Base-by-base conservation (phyloP, 2,329 filamentous ascomycete genomes). In the Myrmaecium sp. region DNA sequence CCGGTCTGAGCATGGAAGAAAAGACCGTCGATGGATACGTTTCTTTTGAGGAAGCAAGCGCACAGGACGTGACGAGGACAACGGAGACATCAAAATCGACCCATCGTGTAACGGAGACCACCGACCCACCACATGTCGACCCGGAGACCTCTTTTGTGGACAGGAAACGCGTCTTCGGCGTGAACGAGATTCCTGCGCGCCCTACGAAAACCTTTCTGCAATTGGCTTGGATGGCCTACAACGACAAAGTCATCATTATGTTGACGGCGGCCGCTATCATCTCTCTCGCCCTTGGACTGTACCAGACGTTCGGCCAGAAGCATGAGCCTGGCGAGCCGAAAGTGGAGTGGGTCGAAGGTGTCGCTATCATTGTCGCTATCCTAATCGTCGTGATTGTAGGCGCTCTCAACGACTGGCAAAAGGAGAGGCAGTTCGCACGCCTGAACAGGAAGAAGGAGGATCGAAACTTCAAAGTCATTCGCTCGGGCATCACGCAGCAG, bases 321-420 rank as follows among this genome's bases (percentile, higher is more conserved):
- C 55, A 57, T 24, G 38, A 39, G 2, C 51, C 54, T 4, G 55
- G 51, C 3, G 44, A 51, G 1, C 55, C 61, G 2, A 55, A 64
- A 18, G 71, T 81, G 8, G 74, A 83, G 46, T 86, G 79, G 79
- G 74, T 83, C 4, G 79, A 86, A 49, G 78, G 78, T 35, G 71
- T 83, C 7, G 78, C 79, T 5, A 82, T 84, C 35, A 72, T 82
- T 22, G 66, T 75, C 13, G 79, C 78, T 26, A 80, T 84, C 33
- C 45, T 74, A 10, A 73, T 84, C 35, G 79, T 84, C 24, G 74
- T 83, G 3, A 49, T 76, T 12, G 78, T 81, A 12, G 78, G 76
- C 33, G 77, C 78, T n/a, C 55, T 73, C 17, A 84, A 82, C 36
- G 79, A 84, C 43, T 84, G 72, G 64, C 78, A 84, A 41, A 83